phyloP scores from a whole-genome alignment of 2,329 filamentous ascomycete species.

The Calonectria honghensis region DNA sequence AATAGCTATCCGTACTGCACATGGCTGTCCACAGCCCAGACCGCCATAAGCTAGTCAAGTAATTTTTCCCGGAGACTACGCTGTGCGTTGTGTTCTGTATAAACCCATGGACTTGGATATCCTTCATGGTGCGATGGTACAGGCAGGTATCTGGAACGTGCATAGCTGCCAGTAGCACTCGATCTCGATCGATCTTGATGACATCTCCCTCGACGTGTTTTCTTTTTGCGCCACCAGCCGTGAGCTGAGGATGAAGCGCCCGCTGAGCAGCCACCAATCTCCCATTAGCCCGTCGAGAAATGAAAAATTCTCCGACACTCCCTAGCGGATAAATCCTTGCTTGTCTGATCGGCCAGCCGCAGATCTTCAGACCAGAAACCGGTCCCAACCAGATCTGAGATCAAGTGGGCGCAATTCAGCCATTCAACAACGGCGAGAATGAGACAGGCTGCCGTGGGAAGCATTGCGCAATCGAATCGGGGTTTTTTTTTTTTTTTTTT shows the following conservation, averaged over 20 bases:
- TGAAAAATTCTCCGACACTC: slow-evolving; percentile 1
- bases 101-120: background rate
- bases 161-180: background rate
- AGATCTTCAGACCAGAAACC: background rate
- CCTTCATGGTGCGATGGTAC: background rate
- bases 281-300: background rate
- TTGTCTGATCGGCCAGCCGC: background rate
- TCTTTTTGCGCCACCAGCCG: background rate
- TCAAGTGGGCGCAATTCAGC: background rate
- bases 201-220: background rate
- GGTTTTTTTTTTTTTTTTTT: background rate
- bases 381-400: too few relatives aligned
- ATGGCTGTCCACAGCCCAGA: background rate
- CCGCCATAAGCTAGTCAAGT: background rate
- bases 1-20: background rate
- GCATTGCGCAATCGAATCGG: background rate
- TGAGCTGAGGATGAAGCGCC: background rate
- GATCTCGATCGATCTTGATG: slow-evolving; percentile 5
- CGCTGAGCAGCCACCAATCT: slow-evolving; percentile 18
- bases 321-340: background rate
- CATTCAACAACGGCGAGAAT: background rate
- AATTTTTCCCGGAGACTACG: background rate
- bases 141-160: background rate
- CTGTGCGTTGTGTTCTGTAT: background rate
- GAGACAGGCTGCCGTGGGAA: background rate